A percentile compares a stretch with the other conserved stretches of the same genome.
Evolutionary conservation across 192 early-diverging fungal species (phyloP).

Genomic region (Jimgerdemannia flammicorona): DNA sequence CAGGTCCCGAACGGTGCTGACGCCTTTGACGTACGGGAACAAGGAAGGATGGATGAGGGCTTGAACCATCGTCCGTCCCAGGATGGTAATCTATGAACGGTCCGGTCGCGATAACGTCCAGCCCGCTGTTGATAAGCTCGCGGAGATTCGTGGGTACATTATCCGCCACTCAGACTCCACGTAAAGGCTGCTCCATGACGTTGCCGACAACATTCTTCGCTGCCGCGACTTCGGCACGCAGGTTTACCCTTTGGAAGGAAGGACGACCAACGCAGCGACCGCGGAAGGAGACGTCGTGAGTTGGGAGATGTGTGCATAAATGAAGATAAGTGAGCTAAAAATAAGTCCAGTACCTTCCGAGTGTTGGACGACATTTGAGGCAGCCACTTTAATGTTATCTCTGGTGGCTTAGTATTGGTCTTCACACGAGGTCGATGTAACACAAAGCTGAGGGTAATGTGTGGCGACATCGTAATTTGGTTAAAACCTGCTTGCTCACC

Average conservation of each 20-base stretch:
- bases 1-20: constrained; percentile 1
- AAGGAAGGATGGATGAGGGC: constrained; percentile 54
- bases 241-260: not conserved
- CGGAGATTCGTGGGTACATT: not conserved
- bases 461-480: too few relatives aligned
- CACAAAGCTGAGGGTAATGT: too few relatives aligned
- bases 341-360: too few relatives aligned
- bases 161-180: not conserved
- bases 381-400: too few relatives aligned
- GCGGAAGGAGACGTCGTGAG: not conserved
- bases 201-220: not conserved
- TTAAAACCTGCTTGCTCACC: not conserved
- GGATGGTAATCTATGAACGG: constrained; percentile 41
- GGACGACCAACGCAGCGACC: not conserved
- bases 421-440: too few relatives aligned
- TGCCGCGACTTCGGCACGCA: not conserved
- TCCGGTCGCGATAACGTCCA: constrained; percentile 3
- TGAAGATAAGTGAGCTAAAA: too few relatives aligned
- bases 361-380: too few relatives aligned
- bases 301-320: not conserved
- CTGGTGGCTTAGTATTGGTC: too few relatives aligned
- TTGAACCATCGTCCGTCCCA: constrained; percentile 35
- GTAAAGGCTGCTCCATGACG: not conserved
- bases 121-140: not conserved
- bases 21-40: constrained; percentile 28